These are phyloP conservation scores for Phaeophleospora eucalypticola DNA, from an alignment of 2,329 filamentous ascomycete species.

Conservation along the genomic window DNA sequence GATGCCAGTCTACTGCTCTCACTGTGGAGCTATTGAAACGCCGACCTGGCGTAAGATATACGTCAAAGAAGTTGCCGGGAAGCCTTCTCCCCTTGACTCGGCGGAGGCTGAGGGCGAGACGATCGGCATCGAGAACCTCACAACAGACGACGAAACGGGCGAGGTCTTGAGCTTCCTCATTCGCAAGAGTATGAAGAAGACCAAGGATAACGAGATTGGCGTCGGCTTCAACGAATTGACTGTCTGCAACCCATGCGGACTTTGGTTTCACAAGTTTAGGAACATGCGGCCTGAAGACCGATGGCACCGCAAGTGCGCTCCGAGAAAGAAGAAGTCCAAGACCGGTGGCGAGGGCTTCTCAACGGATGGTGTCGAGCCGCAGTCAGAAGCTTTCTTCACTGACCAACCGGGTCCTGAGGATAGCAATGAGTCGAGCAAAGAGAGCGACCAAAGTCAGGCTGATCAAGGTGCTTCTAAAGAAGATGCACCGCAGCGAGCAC, in stretches of 20 bases:
- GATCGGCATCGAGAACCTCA: conserved; percentile 67
- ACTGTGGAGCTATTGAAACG: conserved; percentile 93
- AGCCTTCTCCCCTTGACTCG: conserved; percentile 65
- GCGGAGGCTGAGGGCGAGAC: conserved; percentile 69
- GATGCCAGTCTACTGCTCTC: conserved; percentile 82
- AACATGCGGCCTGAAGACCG: conserved; percentile 75
- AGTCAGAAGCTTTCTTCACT: conserved; percentile 32
- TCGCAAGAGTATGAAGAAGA: conserved; percentile 70
- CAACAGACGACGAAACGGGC: conserved; percentile 56
- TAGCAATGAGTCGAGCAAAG: conserved; percentile 4
- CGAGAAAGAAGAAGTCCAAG: conserved; percentile 28
- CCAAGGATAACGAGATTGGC: conserved; percentile 26
- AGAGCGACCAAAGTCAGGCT: conserved; percentile 10
- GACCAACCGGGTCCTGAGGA: conserved; percentile 28
- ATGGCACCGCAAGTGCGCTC: conserved; percentile 58
- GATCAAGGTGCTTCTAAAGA: background rate
- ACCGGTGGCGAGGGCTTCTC: conserved; percentile 15
- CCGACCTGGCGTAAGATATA: conserved; percentile 94
- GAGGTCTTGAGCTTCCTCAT: conserved; percentile 66
- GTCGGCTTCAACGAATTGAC: conserved; percentile 63
- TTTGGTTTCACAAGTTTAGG: conserved; percentile 90
- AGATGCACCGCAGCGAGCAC: conserved; percentile 2
- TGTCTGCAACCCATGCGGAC: conserved; percentile 91
- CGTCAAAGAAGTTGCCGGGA: conserved; percentile 68
- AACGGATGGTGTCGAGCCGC: conserved; percentile 30